A percentile compares a stretch with the other conserved stretches of the same genome.
phyloP scores from a whole-genome alignment of 495 filamentous ascomycete species.

The Neurospora intermedia region DNA sequence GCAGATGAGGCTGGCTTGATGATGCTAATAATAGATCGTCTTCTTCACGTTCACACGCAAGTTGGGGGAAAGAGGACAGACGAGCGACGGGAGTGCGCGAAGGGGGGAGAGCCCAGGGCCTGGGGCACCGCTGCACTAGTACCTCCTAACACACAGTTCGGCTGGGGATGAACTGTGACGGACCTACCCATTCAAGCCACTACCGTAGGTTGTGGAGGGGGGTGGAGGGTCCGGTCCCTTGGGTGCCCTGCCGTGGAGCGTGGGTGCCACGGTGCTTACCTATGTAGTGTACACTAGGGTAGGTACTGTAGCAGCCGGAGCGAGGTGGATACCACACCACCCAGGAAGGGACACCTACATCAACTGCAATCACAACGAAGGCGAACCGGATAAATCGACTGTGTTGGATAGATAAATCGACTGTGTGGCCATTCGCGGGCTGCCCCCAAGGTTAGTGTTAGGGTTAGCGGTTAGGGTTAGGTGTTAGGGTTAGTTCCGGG shows the following conservation, averaged over 20 bases:
- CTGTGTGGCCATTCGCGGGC: no score
- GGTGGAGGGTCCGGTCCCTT: background rate
- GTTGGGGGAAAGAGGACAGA: slow-evolving; percentile 18
- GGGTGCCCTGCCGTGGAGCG: background rate
- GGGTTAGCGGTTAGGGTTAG: no score
- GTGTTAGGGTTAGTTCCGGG: no score
- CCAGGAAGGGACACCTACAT: background rate
- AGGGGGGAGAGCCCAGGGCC: slow-evolving; percentile 6
- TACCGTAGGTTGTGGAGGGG: background rate
- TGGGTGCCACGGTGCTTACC: background rate
- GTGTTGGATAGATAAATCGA: no score
- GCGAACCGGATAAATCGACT: no score
- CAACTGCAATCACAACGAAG: background rate
- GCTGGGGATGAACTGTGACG: background rate
- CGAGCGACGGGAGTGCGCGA: slow-evolving; percentile 9
- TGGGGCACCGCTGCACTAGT: background rate
- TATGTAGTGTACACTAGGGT: background rate
- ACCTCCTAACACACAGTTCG: background rate
- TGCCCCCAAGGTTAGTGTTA: no score
- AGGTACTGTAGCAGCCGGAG: background rate
- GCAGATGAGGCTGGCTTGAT: slow-evolving; percentile 27
- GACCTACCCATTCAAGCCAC: background rate
- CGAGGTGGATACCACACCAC: background rate
- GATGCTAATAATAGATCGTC: slow-evolving; percentile 24
- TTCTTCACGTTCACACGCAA: slow-evolving; percentile 1